These are phyloP conservation scores for Luvunga scandens DNA, from an alignment of 345 rosid genomes.

Conservation along the genomic window DNA sequence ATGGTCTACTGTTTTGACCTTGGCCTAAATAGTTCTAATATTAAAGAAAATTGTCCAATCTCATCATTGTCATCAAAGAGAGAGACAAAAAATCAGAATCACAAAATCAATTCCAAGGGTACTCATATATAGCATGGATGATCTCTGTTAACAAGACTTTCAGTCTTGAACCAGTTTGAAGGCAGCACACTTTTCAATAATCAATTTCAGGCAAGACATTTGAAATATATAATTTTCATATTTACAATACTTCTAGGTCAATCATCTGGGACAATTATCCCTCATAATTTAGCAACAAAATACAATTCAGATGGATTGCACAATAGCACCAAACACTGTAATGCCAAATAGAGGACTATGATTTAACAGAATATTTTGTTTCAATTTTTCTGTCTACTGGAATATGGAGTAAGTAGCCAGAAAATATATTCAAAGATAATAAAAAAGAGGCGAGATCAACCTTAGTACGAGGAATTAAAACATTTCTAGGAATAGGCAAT, in stretches of 20 bases:
- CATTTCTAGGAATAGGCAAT: slow-evolving; percentile 85
- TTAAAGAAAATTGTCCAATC: background rate
- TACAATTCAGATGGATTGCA: background rate
- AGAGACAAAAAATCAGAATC: too few species aligned
- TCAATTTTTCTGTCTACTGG: background rate
- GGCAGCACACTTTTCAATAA: background rate
- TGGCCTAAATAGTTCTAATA: background rate
- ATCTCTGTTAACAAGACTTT: background rate
- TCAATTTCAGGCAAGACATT: background rate
- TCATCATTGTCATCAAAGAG: background rate
- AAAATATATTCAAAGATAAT: background rate
- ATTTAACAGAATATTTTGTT: background rate
- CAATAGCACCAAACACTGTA: background rate
- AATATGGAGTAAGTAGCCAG: background rate
- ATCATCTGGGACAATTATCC: background rate
- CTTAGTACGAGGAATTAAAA: slow-evolving; percentile 97
- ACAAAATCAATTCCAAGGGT: background rate
- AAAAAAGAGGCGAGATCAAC: slow-evolving; percentile 29
- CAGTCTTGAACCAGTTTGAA: background rate
- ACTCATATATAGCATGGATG: background rate
- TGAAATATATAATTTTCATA: background rate
- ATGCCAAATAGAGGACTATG: background rate
- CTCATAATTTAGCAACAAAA: background rate
- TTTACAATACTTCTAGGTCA: background rate
- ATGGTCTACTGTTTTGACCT: background rate